A percentile compares a stretch with the other conserved stretches of the same genome.
phyloP scores from a whole-genome alignment of 202 grass and related monocot genomes.

The Zizania palustris region DNA sequence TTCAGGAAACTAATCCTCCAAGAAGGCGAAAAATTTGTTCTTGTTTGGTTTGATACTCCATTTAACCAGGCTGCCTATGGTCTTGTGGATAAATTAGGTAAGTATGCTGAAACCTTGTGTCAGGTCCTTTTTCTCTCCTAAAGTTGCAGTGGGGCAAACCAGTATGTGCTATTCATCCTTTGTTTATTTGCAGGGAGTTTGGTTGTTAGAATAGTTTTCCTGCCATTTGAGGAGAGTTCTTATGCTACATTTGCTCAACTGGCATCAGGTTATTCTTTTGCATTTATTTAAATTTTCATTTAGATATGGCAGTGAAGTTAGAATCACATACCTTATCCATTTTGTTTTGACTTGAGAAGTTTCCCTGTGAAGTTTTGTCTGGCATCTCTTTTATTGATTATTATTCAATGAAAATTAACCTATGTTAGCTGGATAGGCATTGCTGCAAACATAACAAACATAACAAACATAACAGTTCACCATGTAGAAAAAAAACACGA shows the following conservation, averaged over 20 bases:
- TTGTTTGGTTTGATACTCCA: conserved; percentile 92
- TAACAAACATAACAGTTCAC: neutral
- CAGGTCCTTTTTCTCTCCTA: conserved; percentile 29
- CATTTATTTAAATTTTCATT: conserved; percentile 38
- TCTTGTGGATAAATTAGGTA: conserved; percentile 94
- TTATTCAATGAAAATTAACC: conserved; percentile 2
- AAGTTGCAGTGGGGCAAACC: conserved; percentile 4
- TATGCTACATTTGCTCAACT: conserved; percentile 83
- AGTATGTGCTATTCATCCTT: conserved; percentile 23
- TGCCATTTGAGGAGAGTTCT: conserved; percentile 99
- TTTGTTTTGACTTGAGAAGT: conserved; percentile 14
- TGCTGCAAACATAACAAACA: neutral
- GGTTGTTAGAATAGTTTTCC: conserved; percentile 95
- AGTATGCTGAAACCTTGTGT: conserved; percentile 38
- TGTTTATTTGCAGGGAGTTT: conserved; percentile 78
- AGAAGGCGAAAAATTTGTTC: conserved; percentile 96
- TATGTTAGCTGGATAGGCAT: conserved; percentile 4
- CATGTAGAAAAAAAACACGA: neutral
- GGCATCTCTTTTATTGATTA: conserved; percentile 17
- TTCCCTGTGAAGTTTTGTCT: conserved; percentile 3
- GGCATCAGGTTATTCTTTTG: conserved; percentile 75
- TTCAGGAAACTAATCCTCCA: conserved; percentile 90
- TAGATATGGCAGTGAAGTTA: conserved; percentile 13
- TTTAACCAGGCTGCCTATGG: conserved; percentile 97
- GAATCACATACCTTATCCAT: conserved; percentile 1